Conservation (phyloP, 1,284 basidiomycete genomes). For the Ceratobasidium papillatum region DNA sequence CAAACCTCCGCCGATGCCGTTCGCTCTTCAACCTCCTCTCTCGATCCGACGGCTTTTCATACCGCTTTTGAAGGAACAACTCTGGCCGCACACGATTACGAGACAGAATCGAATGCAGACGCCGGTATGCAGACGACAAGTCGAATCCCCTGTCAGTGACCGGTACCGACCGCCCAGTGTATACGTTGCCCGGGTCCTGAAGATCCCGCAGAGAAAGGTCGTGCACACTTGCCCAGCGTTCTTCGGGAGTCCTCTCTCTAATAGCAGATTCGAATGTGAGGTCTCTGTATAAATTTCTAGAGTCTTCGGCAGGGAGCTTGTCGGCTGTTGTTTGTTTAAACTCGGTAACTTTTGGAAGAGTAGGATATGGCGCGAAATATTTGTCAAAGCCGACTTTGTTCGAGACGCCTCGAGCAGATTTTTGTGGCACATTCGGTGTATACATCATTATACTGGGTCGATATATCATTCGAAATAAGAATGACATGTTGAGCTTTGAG, state of each 20-base stretch:
- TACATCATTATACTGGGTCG: not conserved
- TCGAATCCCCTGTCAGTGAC: conserved; percentile 22
- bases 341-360: conserved; percentile 20
- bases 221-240: conserved; percentile 38
- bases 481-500: conserved; percentile 6
- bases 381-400: conserved; percentile 15
- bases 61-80: conserved; percentile 62
- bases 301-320: not conserved
- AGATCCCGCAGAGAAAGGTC: not conserved
- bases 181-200: conserved; percentile 31
- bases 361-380: conserved; percentile 31
- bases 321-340: not conserved
- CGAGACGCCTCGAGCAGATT: not conserved
- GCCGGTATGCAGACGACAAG: conserved; percentile 57
- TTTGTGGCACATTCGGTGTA: not conserved
- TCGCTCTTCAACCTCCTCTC: conserved; percentile 68
- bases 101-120: conserved; percentile 62
- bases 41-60: conserved; percentile 76
- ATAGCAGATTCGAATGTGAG: conserved; percentile 47
- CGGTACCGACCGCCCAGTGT: conserved; percentile 45
- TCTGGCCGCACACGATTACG: conserved; percentile 66
- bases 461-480: not conserved
- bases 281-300: not conserved
- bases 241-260: conserved; percentile 54
- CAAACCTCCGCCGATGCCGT: conserved; percentile 73